Evolutionary conservation across 495 filamentous ascomycete species (phyloP).

Genomic region (Podospora pseudopauciseta): DNA sequence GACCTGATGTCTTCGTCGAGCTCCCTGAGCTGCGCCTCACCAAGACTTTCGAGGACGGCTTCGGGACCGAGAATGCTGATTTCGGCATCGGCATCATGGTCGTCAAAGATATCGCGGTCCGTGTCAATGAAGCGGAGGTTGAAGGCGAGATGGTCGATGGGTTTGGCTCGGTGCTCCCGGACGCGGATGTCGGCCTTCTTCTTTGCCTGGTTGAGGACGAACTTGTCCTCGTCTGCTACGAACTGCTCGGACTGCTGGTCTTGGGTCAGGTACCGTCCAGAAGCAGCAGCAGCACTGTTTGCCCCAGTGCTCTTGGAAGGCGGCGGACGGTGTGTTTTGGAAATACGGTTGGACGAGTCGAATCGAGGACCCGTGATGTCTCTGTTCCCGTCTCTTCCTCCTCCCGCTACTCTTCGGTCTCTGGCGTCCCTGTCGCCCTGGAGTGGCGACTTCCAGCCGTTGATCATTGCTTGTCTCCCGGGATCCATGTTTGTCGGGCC

Average conservation of each 20-base stretch:
- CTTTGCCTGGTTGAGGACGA: slow-evolving; percentile 94
- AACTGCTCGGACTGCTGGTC: slow-evolving; percentile 79
- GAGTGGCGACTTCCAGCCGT: slow-evolving; percentile 38
- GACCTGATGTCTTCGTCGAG: slow-evolving; percentile 83
- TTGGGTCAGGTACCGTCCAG: slow-evolving; percentile 42
- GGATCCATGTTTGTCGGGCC: slow-evolving; percentile 39
- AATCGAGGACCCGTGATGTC: slow-evolving; percentile 45
- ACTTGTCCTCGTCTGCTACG: slow-evolving; percentile 91
- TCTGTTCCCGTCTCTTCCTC: slow-evolving; percentile 27
- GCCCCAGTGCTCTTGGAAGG: slow-evolving; percentile 23
- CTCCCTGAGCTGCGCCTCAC: slow-evolving; percentile 66
- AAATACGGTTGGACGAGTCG: slow-evolving; percentile 44
- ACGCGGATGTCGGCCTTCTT: slow-evolving; percentile 97
- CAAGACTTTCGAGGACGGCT: slow-evolving; percentile 71
- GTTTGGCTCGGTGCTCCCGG: slow-evolving; percentile 85
- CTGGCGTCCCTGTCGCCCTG: background rate
- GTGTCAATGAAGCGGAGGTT: slow-evolving; percentile 84
- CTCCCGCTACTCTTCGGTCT: background rate
- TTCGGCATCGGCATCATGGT: slow-evolving; percentile 69
- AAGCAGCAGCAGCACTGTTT: slow-evolving; percentile 18
- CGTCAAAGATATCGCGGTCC: slow-evolving; percentile 72
- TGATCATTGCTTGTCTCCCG: slow-evolving; percentile 47
- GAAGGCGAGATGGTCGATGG: slow-evolving; percentile 94
- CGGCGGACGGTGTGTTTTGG: slow-evolving; percentile 39
- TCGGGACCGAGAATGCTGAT: slow-evolving; percentile 80